phyloP scores from a whole-genome alignment of 2,329 filamentous ascomycete genomes.

The Xylaria sp. region DNA sequence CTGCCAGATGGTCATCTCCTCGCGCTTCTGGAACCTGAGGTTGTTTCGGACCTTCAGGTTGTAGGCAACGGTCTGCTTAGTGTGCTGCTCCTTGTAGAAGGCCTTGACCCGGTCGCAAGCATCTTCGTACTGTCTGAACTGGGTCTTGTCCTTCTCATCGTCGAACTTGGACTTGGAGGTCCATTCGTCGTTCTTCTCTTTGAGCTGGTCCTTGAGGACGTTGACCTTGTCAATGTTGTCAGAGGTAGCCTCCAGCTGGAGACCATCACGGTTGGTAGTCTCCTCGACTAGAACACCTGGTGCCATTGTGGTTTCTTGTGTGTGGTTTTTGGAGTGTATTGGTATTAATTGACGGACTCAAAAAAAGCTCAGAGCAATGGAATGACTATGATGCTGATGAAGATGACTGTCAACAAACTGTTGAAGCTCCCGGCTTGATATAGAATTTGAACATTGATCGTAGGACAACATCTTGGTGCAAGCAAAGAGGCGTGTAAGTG shows the following conservation, averaged over 20 bases:
- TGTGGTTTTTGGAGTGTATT: not conserved
- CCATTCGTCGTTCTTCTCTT: constrained; percentile 46
- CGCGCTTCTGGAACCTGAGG: constrained; percentile 66
- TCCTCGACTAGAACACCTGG: constrained; percentile 40
- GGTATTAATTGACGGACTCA: not conserved
- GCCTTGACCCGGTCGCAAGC: constrained; percentile 84
- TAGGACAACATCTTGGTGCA: not conserved
- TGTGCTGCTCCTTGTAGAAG: constrained; percentile 79
- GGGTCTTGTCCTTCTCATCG: constrained; percentile 75
- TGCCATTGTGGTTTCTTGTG: constrained; percentile 34
- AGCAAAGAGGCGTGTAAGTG: constrained; percentile 33
- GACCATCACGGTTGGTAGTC: constrained; percentile 38
- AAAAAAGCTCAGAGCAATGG: not conserved
- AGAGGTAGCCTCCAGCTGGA: constrained; percentile 50
- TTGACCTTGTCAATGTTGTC: constrained; percentile 62
- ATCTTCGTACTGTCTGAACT: constrained; percentile 82
- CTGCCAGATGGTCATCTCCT: constrained; percentile 86
- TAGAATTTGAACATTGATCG: constrained; percentile 21
- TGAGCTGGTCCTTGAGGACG: constrained; percentile 51
- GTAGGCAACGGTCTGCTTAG: constrained; percentile 79
- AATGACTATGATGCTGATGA: not conserved
- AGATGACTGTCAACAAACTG: not conserved
- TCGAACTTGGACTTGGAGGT: constrained; percentile 69
- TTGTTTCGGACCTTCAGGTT: constrained; percentile 79
- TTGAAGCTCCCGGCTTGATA: constrained; percentile 23